Evolutionary conservation across 352 stramenopile species (phyloP), one percentile per base, ranked within the genome.

Genomic region (Peronospora tabacina): DNA sequence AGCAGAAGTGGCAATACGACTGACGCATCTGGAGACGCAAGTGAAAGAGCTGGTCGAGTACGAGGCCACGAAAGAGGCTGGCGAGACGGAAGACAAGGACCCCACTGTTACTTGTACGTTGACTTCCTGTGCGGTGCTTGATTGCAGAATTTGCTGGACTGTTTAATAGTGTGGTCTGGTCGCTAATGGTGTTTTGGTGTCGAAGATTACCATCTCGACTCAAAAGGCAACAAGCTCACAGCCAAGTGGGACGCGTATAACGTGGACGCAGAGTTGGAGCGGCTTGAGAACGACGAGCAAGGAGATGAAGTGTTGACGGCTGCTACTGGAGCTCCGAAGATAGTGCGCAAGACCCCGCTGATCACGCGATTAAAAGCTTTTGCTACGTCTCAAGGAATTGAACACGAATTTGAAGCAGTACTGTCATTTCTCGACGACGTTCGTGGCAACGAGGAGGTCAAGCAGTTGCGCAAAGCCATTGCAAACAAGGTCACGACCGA

Each of bases 191-290:
- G 19, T 48, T 17, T 52, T 11, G 30, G 20, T 47, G 17, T 19
- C 55, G 26, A 20, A 92, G 81, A 89, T 55, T 92, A 92, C 56
- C 81, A 90, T 45, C 90, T 92, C 24, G 78, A 92, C 55, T 92
- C 78, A 22, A 43, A 87, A 4, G 81, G 81, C 46, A 90, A 87
- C 62, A 92, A 92, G 52, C 72, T 92, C 49, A 88, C 87, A 60
- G 90, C 78, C 22, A 90, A 92, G 51, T 90, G 81, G 81, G 81
- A 92, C 50, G 68, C 55, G 15, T 92, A 86, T 52, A 69, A 92
- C 40, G 78, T 87, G 9, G 81, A 90, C 29, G 81, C 76, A 0
- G 81, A 92, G 59, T 61, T 92, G 4, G 63, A 88, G 28, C 64
- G 58, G 5, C 63, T 92, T 5, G 81, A 92, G 28, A 44, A 71